Percentiles rank a stretch among this genome's conserved stretches.
Conservation (phyloP, 805 yeast genomes). For the Kazachstania kunashirensis region DNA sequence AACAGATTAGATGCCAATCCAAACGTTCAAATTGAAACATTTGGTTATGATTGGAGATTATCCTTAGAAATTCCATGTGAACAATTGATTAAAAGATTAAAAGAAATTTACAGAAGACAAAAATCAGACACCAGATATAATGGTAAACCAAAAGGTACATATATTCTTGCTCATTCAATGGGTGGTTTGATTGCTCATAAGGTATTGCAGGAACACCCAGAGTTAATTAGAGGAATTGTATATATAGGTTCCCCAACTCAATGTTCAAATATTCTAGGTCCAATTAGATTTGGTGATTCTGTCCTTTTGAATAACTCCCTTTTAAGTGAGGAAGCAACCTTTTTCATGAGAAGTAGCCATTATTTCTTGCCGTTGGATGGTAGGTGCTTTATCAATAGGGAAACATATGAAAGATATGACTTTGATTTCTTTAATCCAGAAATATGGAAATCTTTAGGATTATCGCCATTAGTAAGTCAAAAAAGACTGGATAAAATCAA, state of each 20-base stretch:
- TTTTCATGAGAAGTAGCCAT: slow-evolving; percentile 80
- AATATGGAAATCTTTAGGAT: slow-evolving; percentile 65
- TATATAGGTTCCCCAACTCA: slow-evolving; percentile 80
- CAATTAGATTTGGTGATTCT: slow-evolving; percentile 71
- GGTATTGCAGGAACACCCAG: slow-evolving; percentile 59
- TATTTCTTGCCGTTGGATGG: slow-evolving; percentile 71
- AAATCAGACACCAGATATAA: slow-evolving; percentile 5
- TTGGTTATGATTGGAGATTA: slow-evolving; percentile 92
- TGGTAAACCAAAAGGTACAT: slow-evolving; percentile 41
- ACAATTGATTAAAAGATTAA: slow-evolving; percentile 42
- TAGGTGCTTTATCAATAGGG: slow-evolving; percentile 55
- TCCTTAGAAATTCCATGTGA: slow-evolving; percentile 48
- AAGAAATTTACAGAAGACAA: slow-evolving; percentile 33
- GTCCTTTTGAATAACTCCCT: slow-evolving; percentile 66
- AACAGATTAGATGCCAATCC: slow-evolving; percentile 45
- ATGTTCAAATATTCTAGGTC: slow-evolving; percentile 81
- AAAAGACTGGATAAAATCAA: slow-evolving; percentile 15
- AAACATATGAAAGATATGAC: slow-evolving; percentile 47
- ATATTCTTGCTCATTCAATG: slow-evolving; percentile 86
- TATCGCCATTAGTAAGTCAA: slow-evolving; percentile 60
- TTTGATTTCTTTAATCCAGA: slow-evolving; percentile 74
- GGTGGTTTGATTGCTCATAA: slow-evolving; percentile 84
- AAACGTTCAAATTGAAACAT: slow-evolving; percentile 53
- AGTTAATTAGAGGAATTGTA: slow-evolving; percentile 60
- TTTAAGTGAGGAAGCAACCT: slow-evolving; percentile 70